Evolutionary conservation across 1,284 basidiomycete genomes (phyloP).

Genomic region (Ustilago lituana): DNA sequence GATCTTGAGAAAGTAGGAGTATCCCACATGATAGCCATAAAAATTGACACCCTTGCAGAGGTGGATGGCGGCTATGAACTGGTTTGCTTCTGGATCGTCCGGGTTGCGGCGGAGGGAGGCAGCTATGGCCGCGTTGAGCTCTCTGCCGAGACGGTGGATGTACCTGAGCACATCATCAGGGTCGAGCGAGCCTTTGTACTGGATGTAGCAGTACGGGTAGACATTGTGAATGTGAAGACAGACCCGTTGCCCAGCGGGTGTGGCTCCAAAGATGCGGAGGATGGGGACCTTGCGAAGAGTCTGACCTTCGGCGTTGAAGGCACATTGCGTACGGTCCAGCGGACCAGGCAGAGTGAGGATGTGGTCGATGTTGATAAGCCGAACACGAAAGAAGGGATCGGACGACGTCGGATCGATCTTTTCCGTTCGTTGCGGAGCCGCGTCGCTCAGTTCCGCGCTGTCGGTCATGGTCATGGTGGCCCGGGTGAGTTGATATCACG

Average conservation of each 20-base stretch:
- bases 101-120: constrained; percentile 47
- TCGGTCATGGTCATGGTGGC: constrained; percentile 9
- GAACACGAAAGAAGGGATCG: constrained; percentile 57
- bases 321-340: constrained; percentile 52
- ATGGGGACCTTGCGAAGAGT: constrained; percentile 74
- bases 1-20: constrained; percentile 90
- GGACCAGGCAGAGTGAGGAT: constrained; percentile 42
- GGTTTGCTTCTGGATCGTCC: constrained; percentile 35
- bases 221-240: constrained; percentile 87
- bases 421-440: constrained; percentile 18
- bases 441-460: background rate
- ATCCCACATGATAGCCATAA: constrained; percentile 90
- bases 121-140: constrained; percentile 73
- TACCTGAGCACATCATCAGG: constrained; percentile 74
- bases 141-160: constrained; percentile 75
- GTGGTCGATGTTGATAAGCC: constrained; percentile 62
- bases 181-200: constrained; percentile 67
- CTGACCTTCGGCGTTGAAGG: constrained; percentile 73
- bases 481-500: background rate
- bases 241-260: constrained; percentile 79
- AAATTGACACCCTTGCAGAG: constrained; percentile 94
- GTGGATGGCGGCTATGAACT: constrained; percentile 71
- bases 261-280: constrained; percentile 85
- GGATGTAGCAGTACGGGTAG: constrained; percentile 72
- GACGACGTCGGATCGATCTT: constrained; percentile 15